Evolutionary conservation across 2,329 filamentous ascomycete species (phyloP).

Genomic region (Aspergillus sp.): DNA sequence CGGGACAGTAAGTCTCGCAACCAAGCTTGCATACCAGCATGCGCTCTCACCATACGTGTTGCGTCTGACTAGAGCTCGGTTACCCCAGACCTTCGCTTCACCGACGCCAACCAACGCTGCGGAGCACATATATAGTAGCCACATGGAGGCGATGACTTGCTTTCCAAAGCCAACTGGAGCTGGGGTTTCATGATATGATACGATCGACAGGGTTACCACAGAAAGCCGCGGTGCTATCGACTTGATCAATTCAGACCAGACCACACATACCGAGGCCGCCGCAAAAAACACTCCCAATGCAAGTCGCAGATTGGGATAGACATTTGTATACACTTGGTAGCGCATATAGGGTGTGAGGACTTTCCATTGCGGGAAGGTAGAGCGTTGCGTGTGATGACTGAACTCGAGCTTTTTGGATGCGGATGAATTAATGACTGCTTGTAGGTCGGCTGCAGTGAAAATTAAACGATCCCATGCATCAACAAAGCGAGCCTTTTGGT

Average conservation of each 20-base stretch:
- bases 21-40: constrained; percentile 92
- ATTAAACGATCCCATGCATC: constrained; percentile 84
- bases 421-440: constrained; percentile 79
- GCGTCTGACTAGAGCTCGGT: constrained; percentile 81
- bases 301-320: constrained; percentile 69
- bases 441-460: constrained; percentile 69
- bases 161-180: constrained; percentile 81
- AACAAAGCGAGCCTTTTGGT: constrained; percentile 78
- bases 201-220: constrained; percentile 59
- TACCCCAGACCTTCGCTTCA: constrained; percentile 96
- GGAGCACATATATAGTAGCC: constrained; percentile 95
- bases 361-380: constrained; percentile 55
- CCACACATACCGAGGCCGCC: constrained; percentile 74
- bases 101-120: constrained; percentile 84
- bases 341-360: constrained; percentile 78
- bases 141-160: constrained; percentile 78
- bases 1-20: constrained; percentile 88
- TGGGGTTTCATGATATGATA: constrained; percentile 68
- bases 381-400: constrained; percentile 56
- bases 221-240: constrained; percentile 75
- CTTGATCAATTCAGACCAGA: constrained; percentile 94
- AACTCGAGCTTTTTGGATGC: constrained; percentile 80
- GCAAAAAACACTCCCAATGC: constrained; percentile 66
- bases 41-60: constrained; percentile 92
- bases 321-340: constrained; percentile 71